Evolutionary conservation across 1,139 yeast genomes (phyloP).

Genomic region (Kurtzmaniella quercitrusa): DNA sequence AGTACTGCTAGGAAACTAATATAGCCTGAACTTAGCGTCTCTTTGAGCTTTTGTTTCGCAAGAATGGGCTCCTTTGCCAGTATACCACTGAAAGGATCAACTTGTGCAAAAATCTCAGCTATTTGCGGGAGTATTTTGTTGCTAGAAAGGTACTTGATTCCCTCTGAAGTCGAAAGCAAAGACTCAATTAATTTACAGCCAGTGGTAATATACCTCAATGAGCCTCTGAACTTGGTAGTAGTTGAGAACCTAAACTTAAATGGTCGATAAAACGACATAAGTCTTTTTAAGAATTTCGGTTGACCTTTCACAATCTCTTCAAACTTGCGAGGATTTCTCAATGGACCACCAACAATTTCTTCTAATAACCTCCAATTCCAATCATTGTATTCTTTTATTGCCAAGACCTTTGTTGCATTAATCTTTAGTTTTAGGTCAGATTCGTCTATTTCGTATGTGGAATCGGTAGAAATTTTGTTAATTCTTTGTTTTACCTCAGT

Average conservation of each 20-base stretch:
- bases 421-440: slow-evolving; percentile 63
- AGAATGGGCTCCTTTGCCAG: slow-evolving; percentile 72
- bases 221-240: slow-evolving; percentile 9
- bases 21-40: slow-evolving; percentile 73
- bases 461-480: slow-evolving; percentile 38
- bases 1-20: slow-evolving; percentile 73
- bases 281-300: slow-evolving; percentile 78
- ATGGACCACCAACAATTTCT: slow-evolving; percentile 75
- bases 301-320: slow-evolving; percentile 74
- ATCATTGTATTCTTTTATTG: slow-evolving; percentile 71
- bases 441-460: slow-evolving; percentile 64
- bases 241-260: slow-evolving; percentile 69
- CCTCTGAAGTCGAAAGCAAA: slow-evolving; percentile 59
- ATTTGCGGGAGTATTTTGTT: slow-evolving; percentile 82
- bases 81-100: slow-evolving; percentile 77
- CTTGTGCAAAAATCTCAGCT: slow-evolving; percentile 82
- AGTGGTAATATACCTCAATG: slow-evolving; percentile 56
- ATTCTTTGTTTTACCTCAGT: slow-evolving; percentile 23
- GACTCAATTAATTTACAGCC: slow-evolving; percentile 73
- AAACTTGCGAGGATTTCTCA: slow-evolving; percentile 63
- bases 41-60: slow-evolving; percentile 53
- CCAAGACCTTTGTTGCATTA: slow-evolving; percentile 63
- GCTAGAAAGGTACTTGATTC: slow-evolving; percentile 62
- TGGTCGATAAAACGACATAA: slow-evolving; percentile 86
- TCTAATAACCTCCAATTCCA: slow-evolving; percentile 86